Evolutionary conservation across 1,284 basidiomycete species (phyloP).

Genomic region (Trametes sp.): DNA sequence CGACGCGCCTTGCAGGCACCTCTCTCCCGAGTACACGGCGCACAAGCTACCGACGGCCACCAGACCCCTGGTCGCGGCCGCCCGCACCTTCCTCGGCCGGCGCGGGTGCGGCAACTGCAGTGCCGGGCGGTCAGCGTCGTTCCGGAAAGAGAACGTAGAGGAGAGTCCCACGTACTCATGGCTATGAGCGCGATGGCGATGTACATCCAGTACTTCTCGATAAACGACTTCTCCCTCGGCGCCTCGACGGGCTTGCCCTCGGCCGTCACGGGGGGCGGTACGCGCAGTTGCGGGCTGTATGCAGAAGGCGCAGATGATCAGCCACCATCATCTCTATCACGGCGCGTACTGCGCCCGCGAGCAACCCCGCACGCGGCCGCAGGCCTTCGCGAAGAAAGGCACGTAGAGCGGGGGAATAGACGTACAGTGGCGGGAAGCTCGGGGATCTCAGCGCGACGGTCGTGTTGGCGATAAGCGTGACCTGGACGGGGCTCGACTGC

Average conservation of each 20-base stretch:
- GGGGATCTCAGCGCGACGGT: conserved; percentile 59
- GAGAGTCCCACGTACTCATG: conserved; percentile 54
- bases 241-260: conserved; percentile 71
- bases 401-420: conserved; percentile 22
- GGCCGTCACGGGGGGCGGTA: conserved; percentile 69
- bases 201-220: conserved; percentile 93
- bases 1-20: conserved; percentile 7
- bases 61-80: conserved; percentile 26
- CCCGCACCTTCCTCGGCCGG: conserved; percentile 28
- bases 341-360: not conserved
- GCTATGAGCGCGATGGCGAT: conserved; percentile 67
- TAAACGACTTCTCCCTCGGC: conserved; percentile 71
- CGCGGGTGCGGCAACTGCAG: conserved; percentile 26
- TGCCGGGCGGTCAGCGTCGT: conserved; percentile 13
- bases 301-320: conserved; percentile 12
- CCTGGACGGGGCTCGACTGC: conserved; percentile 41
- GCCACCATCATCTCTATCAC: conserved; percentile 17
- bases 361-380: conserved; percentile 2
- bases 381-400: not conserved
- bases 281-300: conserved; percentile 67
- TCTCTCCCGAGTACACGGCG: conserved; percentile 4
- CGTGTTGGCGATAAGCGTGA: conserved; percentile 54
- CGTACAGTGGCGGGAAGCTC: conserved; percentile 64
- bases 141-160: not conserved
- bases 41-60: conserved; percentile 22